phyloP scores from a whole-genome alignment of 768 basidiomycete genomes.

The Cyclocybe cylindracea region DNA sequence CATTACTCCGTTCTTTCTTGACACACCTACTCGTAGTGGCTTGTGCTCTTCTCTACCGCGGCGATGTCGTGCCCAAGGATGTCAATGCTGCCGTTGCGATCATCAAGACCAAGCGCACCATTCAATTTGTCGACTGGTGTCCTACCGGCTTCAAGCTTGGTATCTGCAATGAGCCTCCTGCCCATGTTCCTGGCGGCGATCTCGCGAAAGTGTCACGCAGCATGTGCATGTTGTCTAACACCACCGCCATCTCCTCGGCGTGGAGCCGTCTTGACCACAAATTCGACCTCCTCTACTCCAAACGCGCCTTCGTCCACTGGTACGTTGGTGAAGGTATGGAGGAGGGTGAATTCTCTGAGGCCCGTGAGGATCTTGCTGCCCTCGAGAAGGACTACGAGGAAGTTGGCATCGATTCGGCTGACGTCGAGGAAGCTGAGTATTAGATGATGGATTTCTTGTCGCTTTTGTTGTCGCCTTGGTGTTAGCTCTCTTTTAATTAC shows the following conservation, averaged over 20 bases:
- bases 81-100: conserved; percentile 88
- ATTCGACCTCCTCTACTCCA: conserved; percentile 98
- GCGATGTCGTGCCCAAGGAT: conserved; percentile 97
- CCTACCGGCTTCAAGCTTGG: conserved; percentile 98
- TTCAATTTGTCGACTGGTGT: conserved; percentile 99
- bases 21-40: conserved; percentile 59
- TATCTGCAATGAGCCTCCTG: conserved; percentile 96
- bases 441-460: conserved; percentile 26
- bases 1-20: conserved; percentile 1
- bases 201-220: conserved; percentile 92
- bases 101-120: conserved; percentile 97
- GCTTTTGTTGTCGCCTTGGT: conserved; percentile 13
- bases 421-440: conserved; percentile 70
- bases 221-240: conserved; percentile 97
- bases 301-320: conserved; percentile 91
- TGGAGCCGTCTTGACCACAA: conserved; percentile 96
- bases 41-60: conserved; percentile 89
- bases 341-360: conserved; percentile 99
- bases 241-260: conserved; percentile 90
- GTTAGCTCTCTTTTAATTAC: conserved; percentile 18
- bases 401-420: conserved; percentile 77
- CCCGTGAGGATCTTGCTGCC: conserved; percentile 96
- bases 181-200: conserved; percentile 90
- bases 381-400: conserved; percentile 96
- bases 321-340: conserved; percentile 99